Percentiles rank a stretch among this genome's conserved stretches.
phyloP scores from a whole-genome alignment of 2,329 filamentous ascomycete genomes.

The Dissoconium aciculare region DNA sequence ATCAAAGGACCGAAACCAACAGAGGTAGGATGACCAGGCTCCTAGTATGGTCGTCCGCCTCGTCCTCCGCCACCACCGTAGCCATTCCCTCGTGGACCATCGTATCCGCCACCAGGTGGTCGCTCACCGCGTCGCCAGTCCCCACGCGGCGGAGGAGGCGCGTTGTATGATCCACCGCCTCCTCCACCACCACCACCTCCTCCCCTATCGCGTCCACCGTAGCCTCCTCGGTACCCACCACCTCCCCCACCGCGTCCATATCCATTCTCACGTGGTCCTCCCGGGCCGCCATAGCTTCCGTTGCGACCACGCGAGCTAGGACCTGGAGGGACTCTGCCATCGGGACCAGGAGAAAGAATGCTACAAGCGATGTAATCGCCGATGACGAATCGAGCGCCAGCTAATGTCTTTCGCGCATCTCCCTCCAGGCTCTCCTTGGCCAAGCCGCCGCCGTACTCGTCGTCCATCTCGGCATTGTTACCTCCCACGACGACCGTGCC shows the following conservation, averaged over 20 bases:
- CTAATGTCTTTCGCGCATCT: conserved; percentile 57
- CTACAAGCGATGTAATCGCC: conserved; percentile 80
- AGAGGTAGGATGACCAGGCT: conserved; percentile 1
- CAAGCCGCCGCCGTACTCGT: conserved; percentile 22
- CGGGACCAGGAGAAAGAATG: conserved; percentile 57
- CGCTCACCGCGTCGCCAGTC: conserved; percentile 28
- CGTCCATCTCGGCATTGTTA: conserved; percentile 22
- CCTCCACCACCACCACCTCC: conserved; percentile 15
- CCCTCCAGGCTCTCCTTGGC: conserved; percentile 29
- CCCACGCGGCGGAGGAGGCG: conserved; percentile 19
- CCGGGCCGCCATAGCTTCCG: conserved; percentile 22
- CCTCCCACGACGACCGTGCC: conserved; percentile 63
- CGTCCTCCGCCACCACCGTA: conserved; percentile 11
- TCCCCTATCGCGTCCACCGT: conserved; percentile 8
- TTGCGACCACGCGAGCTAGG: conserved; percentile 29
- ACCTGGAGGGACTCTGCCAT: conserved; percentile 56
- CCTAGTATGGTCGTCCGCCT: conserved; percentile 17
- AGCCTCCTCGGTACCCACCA: conserved; percentile 10
- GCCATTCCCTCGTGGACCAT: conserved; percentile 20
- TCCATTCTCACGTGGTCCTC: conserved; percentile 15
- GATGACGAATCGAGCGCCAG: conserved; percentile 66
- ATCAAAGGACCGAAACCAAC: no score
- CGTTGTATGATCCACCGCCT: conserved; percentile 16
- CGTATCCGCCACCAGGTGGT: conserved; percentile 18
- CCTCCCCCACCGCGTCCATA: conserved; percentile 16